These are phyloP conservation scores for Apiospora saccharicola DNA, from an alignment of 2,329 filamentous ascomycete genomes.

Conservation along the genomic window DNA sequence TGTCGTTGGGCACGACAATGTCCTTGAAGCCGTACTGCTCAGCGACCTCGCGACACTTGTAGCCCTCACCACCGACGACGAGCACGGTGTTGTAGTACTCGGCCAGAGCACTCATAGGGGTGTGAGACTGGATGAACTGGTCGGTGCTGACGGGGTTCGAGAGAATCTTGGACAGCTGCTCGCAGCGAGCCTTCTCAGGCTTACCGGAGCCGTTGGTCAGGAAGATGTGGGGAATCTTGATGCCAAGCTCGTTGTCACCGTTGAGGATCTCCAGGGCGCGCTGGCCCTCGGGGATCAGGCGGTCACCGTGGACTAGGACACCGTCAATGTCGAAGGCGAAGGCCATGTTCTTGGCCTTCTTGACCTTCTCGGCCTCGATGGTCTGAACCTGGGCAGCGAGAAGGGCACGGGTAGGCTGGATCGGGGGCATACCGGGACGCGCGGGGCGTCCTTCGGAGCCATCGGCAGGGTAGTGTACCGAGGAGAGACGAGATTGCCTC, in stretches of 20 bases:
- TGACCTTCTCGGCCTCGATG: conserved; percentile 70
- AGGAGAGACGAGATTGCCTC: conserved; percentile 72
- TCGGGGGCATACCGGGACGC: conserved; percentile 64
- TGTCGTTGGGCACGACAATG: conserved; percentile 77
- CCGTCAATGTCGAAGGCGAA: conserved; percentile 84
- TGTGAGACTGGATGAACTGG: conserved; percentile 81
- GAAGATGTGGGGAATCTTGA: conserved; percentile 80
- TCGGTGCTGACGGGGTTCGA: conserved; percentile 70
- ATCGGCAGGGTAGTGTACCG: conserved; percentile 55
- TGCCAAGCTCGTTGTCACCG: conserved; percentile 78
- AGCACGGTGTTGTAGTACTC: conserved; percentile 82
- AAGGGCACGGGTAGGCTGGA: conserved; percentile 70
- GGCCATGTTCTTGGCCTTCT: conserved; percentile 78
- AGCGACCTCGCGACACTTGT: conserved; percentile 76
- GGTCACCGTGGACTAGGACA: conserved; percentile 76
- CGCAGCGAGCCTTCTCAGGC: conserved; percentile 69
- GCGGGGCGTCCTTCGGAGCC: conserved; percentile 53
- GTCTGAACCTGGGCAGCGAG: conserved; percentile 75
- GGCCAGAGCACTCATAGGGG: conserved; percentile 76
- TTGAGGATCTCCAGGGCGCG: conserved; percentile 74
- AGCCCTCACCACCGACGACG: conserved; percentile 78
- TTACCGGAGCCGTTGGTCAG: conserved; percentile 79
- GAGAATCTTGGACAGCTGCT: conserved; percentile 73
- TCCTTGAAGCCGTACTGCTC: conserved; percentile 78
- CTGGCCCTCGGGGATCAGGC: conserved; percentile 72